Base-by-base conservation (phyloP, 345 rosid genomes). In the Gossypium arboreum region DNA sequence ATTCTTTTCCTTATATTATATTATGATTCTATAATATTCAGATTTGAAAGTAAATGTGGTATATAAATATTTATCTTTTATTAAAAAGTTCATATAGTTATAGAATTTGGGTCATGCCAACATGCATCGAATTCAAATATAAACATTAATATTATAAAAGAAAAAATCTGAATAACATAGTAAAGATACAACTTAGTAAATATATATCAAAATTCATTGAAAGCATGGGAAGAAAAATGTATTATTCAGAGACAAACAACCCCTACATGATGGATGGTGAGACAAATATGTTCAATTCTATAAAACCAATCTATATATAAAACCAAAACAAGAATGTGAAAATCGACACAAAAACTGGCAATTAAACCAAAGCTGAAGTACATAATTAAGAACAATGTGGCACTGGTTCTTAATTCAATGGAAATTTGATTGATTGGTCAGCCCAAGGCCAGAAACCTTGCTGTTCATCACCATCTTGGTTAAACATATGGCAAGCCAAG, bases 371-470 rank as follows among this genome's bases (percentile, higher is more conserved):
- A 41, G 52, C 75, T 22, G 58, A 62, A 71, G 60, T 27, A 58
- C 72, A 34, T 34, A 34, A 71, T 72, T 45, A 59, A 59, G 2
- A 50, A 55, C 43, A 24, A 43, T 71, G 73, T 24, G n/a, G 20
- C 34, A 59, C 18, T 24, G 63, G 63, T 24, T 61, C 15, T 79
- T 79, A 75, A 61, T 80, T 84, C 74, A 88, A 63, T 87, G 91
- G 85, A 79, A 89, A 72, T 79, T 84, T 77, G 84, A 86, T 84
- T 77, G 86, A 86, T 58, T 88, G 97, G 48, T 90, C 94, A 65
- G 88, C 16, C 97, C 97, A 92, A 71, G 90, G 72, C 97, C 97
- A 92, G 52, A 86, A 86, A 15, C 88, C 85, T 67, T 90, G 90
- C 57, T 88, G 93, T 57, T 90, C 94, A 3, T 59, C 17, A 24